Conservation (phyloP, 257 asterid genomes). For the Gardenia jasminoides region DNA sequence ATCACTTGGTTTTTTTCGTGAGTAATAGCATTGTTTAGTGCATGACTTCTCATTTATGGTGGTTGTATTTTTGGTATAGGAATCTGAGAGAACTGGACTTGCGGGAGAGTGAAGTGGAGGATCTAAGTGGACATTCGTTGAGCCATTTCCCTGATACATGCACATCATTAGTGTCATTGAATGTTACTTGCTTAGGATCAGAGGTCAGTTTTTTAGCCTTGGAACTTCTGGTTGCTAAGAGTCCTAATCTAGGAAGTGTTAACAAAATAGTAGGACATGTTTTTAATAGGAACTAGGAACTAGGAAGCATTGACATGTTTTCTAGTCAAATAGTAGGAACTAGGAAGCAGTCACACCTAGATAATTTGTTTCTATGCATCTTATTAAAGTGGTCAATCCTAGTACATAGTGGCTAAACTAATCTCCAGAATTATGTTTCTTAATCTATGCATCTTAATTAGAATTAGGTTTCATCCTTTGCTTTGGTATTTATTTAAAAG, state of each 20-base stretch:
- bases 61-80: constrained; percentile 20
- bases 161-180: constrained; percentile 43
- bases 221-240: constrained; percentile 39
- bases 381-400: no score
- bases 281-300: no score
- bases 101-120: constrained; percentile 51
- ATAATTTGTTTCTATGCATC: no score
- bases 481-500: no score
- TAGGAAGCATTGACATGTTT: no score
- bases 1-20: background rate
- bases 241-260: constrained; percentile 42
- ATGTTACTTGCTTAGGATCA: constrained; percentile 39
- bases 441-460: no score
- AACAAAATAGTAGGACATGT: no score
- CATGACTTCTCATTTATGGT: background rate
- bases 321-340: no score
- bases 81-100: constrained; percentile 48
- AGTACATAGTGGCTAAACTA: no score
- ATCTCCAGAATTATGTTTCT: no score
- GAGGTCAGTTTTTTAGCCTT: constrained; percentile 44
- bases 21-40: background rate
- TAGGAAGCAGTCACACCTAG: no score
- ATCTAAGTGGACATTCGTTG: constrained; percentile 52
- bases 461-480: no score
- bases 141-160: constrained; percentile 43